Evolutionary conservation across 1,139 yeast species (phyloP), one percentile per base, ranked within the genome.

Genomic region (Yamadazyma jaroonii): DNA sequence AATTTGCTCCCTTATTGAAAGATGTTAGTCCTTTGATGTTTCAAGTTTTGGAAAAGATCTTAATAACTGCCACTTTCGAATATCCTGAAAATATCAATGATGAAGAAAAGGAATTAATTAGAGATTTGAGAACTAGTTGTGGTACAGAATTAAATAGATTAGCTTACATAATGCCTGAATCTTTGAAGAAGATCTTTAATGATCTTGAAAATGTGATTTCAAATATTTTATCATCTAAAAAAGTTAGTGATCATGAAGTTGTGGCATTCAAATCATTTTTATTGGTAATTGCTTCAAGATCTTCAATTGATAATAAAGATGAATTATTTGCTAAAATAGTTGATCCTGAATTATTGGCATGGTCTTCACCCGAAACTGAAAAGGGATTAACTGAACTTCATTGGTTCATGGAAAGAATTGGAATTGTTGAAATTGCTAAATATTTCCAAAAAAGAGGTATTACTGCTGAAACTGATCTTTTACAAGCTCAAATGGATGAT

Each of bases 321-420:
- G 88, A 80, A 44, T 68, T 89, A 44, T 94, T 94, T 59, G 76
- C 89, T 11, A 77, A 79, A 36, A 85, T 94, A 42, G 98, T 92
- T 3, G 97, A 90, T 56, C 96, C 96, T 0, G 97, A 92, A 50
- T 66, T 94, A 35, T 66, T 77, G 25, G 94, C 96, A 0, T 94
- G 99, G 99, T 82, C 92, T 1, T 88, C 90, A 36, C 92, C 92
- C 11, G 83, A 80, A 12, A 90, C 97, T 0, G 89, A 88, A 49
- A 87, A 87, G 52, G 97, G 97, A 0, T 65, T 92, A 28, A 71
- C 82, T 58, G 95, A 92, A 53, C 69, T 94, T 36, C 96, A 88
- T 47, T 90, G 97, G 97, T 94, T 94, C 52, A 90, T 92, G 97
- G 97, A 90, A 60, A 76, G 97, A 51, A 75, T 94, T 40, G 98